A percentile compares a stretch with the other conserved stretches of the same genome.
Conservation (phyloP, 257 asterid genomes). For the Nicotiana paniculata region DNA sequence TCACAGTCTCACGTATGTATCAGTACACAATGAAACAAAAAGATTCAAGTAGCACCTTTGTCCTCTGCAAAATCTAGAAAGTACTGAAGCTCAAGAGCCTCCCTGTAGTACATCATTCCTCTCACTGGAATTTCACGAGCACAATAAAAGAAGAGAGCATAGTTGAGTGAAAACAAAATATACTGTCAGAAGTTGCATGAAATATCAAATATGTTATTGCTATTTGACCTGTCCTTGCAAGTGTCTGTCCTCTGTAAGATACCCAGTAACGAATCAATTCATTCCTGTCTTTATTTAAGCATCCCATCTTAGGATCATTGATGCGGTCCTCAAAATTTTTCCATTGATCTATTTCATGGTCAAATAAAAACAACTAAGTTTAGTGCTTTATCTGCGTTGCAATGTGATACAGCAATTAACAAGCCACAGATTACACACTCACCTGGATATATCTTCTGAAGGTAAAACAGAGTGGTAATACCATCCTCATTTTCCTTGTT, state of each 20-base stretch:
- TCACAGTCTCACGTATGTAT: background rate
- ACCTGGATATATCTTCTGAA: constrained; percentile 95
- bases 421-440: constrained; percentile 18
- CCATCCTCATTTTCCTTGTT: constrained; percentile 94
- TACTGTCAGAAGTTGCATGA: background rate
- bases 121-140: constrained; percentile 49
- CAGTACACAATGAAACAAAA: background rate
- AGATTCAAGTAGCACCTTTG: constrained; percentile 38
- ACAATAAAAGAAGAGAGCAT: background rate
- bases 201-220: constrained; percentile 3
- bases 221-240: constrained; percentile 82
- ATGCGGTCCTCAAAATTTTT: constrained; percentile 72
- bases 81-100: constrained; percentile 90
- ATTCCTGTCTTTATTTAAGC: constrained; percentile 33
- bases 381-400: background rate
- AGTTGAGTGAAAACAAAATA: background rate
- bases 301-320: constrained; percentile 42
- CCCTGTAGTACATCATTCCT: constrained; percentile 98
- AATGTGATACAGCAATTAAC: background rate
- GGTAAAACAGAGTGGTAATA: constrained; percentile 79
- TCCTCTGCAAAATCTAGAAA: constrained; percentile 87
- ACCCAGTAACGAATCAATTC: constrained; percentile 90
- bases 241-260: constrained; percentile 96
- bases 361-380: background rate
- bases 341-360: constrained; percentile 67